Evolutionary conservation across 257 asterid species (phyloP).

Genomic region (Solanum piurae): DNA sequence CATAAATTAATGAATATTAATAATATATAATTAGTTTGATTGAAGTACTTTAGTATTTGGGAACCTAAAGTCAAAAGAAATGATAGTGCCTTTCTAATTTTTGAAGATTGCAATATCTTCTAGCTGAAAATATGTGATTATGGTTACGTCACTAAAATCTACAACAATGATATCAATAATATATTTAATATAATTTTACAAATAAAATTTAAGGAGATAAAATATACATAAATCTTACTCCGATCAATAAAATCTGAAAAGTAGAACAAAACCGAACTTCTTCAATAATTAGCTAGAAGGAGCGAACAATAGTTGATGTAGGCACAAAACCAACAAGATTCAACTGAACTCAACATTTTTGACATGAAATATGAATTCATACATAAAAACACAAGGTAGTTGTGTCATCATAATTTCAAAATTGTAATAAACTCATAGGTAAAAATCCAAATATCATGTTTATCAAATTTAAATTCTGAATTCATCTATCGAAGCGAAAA

Average conservation of each 20-base stretch:
- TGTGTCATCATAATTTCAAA: not conserved
- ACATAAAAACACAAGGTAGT: not conserved
- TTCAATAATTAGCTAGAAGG: not conserved
- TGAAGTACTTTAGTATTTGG: not conserved
- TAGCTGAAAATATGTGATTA: not conserved
- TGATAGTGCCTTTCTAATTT: not conserved
- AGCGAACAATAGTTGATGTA: not conserved
- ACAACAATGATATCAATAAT: fast-evolving
- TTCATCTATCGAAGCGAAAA: not conserved
- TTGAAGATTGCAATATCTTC: not conserved
- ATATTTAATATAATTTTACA: not conserved
- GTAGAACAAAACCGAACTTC: not conserved
- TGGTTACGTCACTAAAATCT: not conserved
- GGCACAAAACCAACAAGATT: not conserved
- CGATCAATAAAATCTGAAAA: not conserved
- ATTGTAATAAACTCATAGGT: not conserved
- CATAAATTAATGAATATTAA: not conserved
- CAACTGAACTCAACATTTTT: not conserved
- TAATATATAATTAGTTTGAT: not conserved
- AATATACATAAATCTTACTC: not conserved
- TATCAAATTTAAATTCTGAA: not conserved
- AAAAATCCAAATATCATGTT: not conserved
- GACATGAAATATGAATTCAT: not conserved
- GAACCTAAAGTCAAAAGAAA: not conserved
- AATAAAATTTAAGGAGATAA: not conserved